Evolutionary conservation across 345 rosid genomes (phyloP), one percentile per base, ranked within the genome.

Genomic region (Clausena lansium): DNA sequence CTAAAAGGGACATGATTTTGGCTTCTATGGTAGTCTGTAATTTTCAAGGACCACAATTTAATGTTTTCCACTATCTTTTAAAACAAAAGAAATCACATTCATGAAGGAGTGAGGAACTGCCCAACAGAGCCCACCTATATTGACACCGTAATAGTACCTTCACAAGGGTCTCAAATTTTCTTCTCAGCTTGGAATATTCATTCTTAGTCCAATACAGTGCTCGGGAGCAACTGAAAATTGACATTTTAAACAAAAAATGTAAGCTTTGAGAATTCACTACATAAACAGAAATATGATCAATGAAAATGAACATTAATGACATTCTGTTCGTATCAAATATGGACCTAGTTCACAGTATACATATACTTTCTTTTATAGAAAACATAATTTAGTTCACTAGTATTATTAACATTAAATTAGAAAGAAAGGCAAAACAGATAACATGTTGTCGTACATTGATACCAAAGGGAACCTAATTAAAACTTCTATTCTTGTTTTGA

Each of bases 121-220:
- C 17, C 11, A 67, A 67, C 32, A 67, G 1, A 67, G 52, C 7
- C 52, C 68, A n/a, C 20, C 20, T 39, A 67, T 58, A 32, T 28
- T 63, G 41, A 58, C 64, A 75, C 60, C 66, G 59, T 35, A 32
- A 47, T 45, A 67, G 28, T 73, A 81, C 83, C 83, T 76, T 52
- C 55, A 76, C 70, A 41, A 81, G 58, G 8, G 61, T 67, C 73
- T 81, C 75, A 74, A 81, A 67, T 50, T 67, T 73, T 70, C 76
- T 69, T 74, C 67, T 76, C 60, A 81, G 76, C 67, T 74, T 63
- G 50, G 81, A 66, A 54, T 67, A 77, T 28, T 78, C 76, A 17
- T 27, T 74, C 78, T 81, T 81, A n/a, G 70, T 64, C 81, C 76
- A 68, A 27, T 77, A 81, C 39, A 81, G 33, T 13, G 78, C 76